Evolutionary conservation across 2,329 filamentous ascomycete genomes (phyloP).

Genomic region (Fusarium palustre): DNA sequence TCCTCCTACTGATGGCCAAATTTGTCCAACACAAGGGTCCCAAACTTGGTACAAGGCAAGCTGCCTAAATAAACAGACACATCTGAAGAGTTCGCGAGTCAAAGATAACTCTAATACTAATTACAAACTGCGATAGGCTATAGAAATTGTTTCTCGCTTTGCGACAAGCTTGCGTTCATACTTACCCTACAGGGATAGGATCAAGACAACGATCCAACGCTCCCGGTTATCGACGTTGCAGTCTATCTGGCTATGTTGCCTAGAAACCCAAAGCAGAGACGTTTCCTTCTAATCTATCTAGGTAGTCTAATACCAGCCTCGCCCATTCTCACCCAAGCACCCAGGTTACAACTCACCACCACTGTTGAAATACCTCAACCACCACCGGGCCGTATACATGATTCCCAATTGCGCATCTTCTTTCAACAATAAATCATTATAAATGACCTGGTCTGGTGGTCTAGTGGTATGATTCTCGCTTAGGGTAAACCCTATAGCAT

Average conservation of each 20-base stretch:
- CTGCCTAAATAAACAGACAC: accelerated
- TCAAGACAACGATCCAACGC: not conserved
- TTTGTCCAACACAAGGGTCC: not conserved
- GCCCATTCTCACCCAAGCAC: too few relatives aligned
- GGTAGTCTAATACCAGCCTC: not conserved
- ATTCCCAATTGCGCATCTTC: accelerated
- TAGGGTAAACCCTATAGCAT: constrained; percentile 47
- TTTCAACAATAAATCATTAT: constrained; percentile 21
- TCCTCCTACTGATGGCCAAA: too few relatives aligned
- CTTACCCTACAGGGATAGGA: constrained; percentile 8
- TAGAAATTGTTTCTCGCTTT: not conserved
- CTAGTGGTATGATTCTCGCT: constrained; percentile 51
- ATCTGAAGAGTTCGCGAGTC: accelerated
- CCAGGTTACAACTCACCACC: too few relatives aligned
- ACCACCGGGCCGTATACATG: not conserved
- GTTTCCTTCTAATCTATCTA: not conserved
- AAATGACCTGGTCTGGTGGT: constrained; percentile 44
- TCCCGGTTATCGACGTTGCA: not conserved
- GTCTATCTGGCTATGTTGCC: not conserved
- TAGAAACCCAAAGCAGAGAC: not conserved
- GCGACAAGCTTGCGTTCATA: too few relatives aligned
- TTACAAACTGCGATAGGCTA: accelerated
- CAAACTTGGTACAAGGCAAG: too few relatives aligned
- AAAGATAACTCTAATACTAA: not conserved
- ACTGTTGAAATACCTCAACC: accelerated